Evolutionary conservation across 495 filamentous ascomycete species (phyloP).

Genomic region (Penicillium herquei): DNA sequence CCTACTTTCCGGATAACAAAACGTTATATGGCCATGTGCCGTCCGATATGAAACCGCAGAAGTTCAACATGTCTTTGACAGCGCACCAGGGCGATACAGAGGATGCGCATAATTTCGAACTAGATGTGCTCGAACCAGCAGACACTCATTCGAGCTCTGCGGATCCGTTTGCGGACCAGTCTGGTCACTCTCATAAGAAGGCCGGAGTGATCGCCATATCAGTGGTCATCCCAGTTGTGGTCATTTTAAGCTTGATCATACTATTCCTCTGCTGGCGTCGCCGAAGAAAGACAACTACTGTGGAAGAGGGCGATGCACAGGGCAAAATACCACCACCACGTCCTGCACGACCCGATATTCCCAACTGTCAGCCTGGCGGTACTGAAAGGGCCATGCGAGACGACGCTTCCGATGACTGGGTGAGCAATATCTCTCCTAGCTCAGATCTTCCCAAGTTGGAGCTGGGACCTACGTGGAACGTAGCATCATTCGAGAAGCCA

Average conservation of each 20-base stretch:
- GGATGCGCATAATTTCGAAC: constrained; percentile 48
- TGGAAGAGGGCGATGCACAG: constrained; percentile 28
- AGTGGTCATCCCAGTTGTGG: constrained; percentile 40
- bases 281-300: constrained; percentile 23
- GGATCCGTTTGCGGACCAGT: constrained; percentile 20
- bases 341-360: constrained; percentile 24
- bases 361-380: constrained; percentile 31
- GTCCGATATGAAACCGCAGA: constrained; percentile 33
- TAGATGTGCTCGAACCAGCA: constrained; percentile 42
- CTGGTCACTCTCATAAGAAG: constrained; percentile 26
- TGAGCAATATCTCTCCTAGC: constrained; percentile 23
- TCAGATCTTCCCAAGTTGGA: constrained; percentile 38
- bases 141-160: constrained; percentile 16
- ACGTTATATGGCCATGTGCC: constrained; percentile 66
- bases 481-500: constrained; percentile 25
- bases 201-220: constrained; percentile 47
- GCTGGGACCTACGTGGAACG: constrained; percentile 37
- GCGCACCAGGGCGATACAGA: constrained; percentile 46
- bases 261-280: constrained; percentile 45
- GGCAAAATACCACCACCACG: constrained; percentile 23
- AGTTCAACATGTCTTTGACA: constrained; percentile 48
- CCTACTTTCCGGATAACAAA: constrained; percentile 55
- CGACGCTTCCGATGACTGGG: constrained; percentile 24
- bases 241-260: constrained; percentile 32
- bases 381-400: constrained; percentile 21